Evolutionary conservation across 192 early-diverging fungal genomes (phyloP).

Genomic region (Podila verticillata): DNA sequence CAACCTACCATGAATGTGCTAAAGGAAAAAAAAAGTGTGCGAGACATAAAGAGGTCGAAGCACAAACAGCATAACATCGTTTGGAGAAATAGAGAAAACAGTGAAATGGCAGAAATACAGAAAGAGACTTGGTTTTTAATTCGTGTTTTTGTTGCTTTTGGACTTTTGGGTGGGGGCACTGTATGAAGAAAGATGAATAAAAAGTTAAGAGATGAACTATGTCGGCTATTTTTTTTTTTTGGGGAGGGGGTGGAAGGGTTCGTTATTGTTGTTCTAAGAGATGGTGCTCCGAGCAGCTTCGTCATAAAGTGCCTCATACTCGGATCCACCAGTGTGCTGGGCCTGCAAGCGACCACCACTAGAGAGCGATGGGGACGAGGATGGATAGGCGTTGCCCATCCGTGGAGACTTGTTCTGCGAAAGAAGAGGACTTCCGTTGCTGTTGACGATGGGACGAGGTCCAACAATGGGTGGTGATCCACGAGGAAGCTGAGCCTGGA

Average conservation of each 20-base stretch:
- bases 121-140: neutral
- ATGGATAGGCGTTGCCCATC: neutral
- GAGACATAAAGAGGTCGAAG: too few relatives aligned
- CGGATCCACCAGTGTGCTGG: conserved; percentile 26
- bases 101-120: too few relatives aligned
- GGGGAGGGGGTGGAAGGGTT: neutral
- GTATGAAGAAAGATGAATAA: neutral
- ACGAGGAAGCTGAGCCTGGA: neutral
- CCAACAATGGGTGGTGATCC: neutral
- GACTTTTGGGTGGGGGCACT: neutral
- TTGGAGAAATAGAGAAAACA: too few relatives aligned
- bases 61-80: too few relatives aligned
- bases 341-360: conserved; percentile 6
- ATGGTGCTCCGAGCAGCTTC: conserved; percentile 49
- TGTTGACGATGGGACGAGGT: neutral
- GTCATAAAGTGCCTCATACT: conserved; percentile 45
- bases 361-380: neutral
- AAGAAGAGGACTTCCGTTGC: neutral
- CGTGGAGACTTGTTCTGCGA: too few relatives aligned
- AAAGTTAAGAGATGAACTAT: neutral
- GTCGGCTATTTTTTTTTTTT: neutral
- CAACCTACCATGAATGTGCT: too few relatives aligned
- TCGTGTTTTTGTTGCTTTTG: neutral
- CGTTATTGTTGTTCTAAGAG: conserved; percentile 12
- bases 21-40: too few relatives aligned